phyloP scores from a whole-genome alignment of 2,329 filamentous ascomycete genomes.

The Fusarium sp. region DNA sequence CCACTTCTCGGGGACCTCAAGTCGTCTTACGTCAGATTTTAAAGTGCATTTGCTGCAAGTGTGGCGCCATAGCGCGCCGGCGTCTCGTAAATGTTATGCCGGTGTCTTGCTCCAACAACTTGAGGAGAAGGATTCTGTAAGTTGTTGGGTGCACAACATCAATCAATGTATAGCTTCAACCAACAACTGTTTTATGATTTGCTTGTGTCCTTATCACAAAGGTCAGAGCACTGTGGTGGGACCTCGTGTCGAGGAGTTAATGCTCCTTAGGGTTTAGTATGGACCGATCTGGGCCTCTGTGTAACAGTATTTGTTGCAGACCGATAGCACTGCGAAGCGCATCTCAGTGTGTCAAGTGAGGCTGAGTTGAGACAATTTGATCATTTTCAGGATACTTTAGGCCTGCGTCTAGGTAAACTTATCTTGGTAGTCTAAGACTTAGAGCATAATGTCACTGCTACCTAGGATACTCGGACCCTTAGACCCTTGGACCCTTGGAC shows the following conservation, averaged over 20 bases:
- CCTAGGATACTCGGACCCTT: too few species aligned
- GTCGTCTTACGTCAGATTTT: slow-evolving; percentile 16
- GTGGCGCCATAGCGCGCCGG: neutral
- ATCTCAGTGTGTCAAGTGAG: too few species aligned
- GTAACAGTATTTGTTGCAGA: neutral
- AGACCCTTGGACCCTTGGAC: too few species aligned
- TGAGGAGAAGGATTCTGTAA: neutral
- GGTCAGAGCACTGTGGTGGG: neutral
- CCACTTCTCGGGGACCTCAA: neutral
- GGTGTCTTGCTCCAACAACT: neutral
- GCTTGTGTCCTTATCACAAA: neutral
- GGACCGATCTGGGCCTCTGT: neutral
- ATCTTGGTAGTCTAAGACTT: neutral
- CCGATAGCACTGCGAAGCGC: neutral
- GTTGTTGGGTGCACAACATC: neutral
- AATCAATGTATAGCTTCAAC: neutral
- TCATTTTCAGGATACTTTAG: neutral
- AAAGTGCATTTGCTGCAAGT: too few species aligned
- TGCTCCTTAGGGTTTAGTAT: neutral
- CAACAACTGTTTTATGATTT: neutral
- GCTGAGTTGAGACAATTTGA: neutral
- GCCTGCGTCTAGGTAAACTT: neutral
- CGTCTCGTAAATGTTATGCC: neutral
- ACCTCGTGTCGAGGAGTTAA: neutral
- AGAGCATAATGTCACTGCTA: too few species aligned